Evolutionary conservation across 495 filamentous ascomycete genomes (phyloP).

Genomic region (Mycothermus thermophilus): DNA sequence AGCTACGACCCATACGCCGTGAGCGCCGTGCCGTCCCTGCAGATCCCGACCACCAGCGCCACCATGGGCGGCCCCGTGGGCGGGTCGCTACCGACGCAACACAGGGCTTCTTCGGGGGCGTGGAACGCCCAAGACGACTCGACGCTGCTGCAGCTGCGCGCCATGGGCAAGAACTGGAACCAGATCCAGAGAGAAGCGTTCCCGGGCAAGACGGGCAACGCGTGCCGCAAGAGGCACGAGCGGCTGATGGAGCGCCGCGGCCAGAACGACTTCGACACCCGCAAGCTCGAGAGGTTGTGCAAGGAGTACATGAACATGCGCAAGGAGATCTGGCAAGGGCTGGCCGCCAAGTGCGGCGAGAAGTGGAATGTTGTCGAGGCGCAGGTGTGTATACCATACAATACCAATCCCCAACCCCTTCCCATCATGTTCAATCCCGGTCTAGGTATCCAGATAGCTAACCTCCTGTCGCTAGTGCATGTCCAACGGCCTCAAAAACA

Average conservation of each 20-base stretch:
- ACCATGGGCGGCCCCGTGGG: constrained; percentile 22
- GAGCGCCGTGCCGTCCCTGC: constrained; percentile 21
- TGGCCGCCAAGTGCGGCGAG: constrained; percentile 48
- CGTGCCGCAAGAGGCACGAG: constrained; percentile 67
- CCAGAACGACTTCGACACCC: constrained; percentile 52
- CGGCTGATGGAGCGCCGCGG: constrained; percentile 53
- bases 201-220: constrained; percentile 59
- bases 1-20: constrained; percentile 28
- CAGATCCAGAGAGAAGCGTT: constrained; percentile 56
- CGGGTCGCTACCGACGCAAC: constrained; percentile 21
- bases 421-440: background rate
- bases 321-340: constrained; percentile 55
- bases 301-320: constrained; percentile 55
- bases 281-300: constrained; percentile 50
- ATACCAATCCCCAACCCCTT: background rate
- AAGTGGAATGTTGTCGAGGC: constrained; percentile 57
- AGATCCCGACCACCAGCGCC: constrained; percentile 15
- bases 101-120: constrained; percentile 39
- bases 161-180: constrained; percentile 55
- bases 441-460: no score
- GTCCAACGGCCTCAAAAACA: constrained; percentile 45
- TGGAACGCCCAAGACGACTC: constrained; percentile 55
- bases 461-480: constrained; percentile 29
- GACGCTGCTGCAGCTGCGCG: constrained; percentile 45
- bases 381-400: constrained; percentile 53